These are phyloP conservation scores for Solanum etuberosum DNA, from an alignment of 257 asterid species.

Conservation along the genomic window DNA sequence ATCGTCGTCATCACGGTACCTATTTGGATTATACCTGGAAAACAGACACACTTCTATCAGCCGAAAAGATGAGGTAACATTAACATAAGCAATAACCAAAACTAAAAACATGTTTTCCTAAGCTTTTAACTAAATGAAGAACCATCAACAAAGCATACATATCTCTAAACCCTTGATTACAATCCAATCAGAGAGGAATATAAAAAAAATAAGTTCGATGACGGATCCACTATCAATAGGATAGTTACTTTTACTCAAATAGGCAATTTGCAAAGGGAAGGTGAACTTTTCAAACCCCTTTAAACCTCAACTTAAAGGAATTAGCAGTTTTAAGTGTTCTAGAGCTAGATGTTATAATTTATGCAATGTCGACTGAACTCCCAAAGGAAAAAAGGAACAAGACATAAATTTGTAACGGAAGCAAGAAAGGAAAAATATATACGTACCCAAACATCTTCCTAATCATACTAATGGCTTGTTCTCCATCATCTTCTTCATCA, in stretches of 20 bases:
- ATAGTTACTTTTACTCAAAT: not conserved
- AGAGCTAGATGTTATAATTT: not conserved
- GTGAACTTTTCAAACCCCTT: not conserved
- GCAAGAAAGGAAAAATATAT: not conserved
- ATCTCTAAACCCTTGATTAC: not conserved
- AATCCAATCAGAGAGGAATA: not conserved
- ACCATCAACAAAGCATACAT: not conserved
- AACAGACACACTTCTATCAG: not conserved
- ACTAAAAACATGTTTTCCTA: not conserved
- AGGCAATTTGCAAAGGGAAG: not conserved
- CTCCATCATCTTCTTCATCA: conserved; percentile 38
- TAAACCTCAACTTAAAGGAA: not conserved
- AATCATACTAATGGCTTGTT: conserved; percentile 31
- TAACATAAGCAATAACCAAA: not conserved
- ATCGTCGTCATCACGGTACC: conserved; percentile 45
- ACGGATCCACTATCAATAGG: not conserved
- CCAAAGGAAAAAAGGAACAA: not conserved
- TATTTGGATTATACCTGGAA: conserved; percentile 65
- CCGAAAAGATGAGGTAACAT: not conserved
- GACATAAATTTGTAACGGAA: not conserved
- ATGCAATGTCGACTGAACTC: not conserved
- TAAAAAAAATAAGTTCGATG: not conserved
- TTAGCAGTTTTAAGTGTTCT: not conserved
- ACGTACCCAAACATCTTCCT: conserved; percentile 68
- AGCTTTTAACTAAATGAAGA: not conserved